Base-by-base conservation (phyloP, 192 early-diverging fungal species). In the Coemansia sp. region DNA sequence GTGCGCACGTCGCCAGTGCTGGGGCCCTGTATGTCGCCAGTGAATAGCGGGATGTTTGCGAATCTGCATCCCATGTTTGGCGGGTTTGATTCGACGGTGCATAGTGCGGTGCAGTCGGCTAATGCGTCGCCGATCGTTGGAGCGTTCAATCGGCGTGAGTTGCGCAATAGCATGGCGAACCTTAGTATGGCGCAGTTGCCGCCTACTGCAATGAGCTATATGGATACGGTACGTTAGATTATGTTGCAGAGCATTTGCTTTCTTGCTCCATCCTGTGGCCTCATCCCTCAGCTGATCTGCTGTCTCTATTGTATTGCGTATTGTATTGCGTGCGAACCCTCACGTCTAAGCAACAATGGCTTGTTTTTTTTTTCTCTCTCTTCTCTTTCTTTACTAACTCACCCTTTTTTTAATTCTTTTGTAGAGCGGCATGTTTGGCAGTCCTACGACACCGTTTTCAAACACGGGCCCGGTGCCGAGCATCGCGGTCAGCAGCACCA, bases 131-230 rank as follows among this genome's bases (percentile, higher is more conserved):
- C 80, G 14, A 77, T 62, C 1, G 29, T 59, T 9, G 29, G 29
- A 42, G 68, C 20, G 49, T 37, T 67, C 15, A 60, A 37, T 8
- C 63, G 80, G 6, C 59, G 71, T 1, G 68, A 66, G 1, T 32
- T 83, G 24, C 31, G 74, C 31, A 70, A 64, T 4, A 54, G 80
- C 32, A 76, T 83, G 80, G 80, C 80, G 14, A 64, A 49, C 7
- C 29, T 83, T 10, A 83, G 71, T 47, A 71, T 83, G 67, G 17
- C 80, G 5, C 80, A 73, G 61, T 46, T 77, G 65, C 75, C 80
- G n/a, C 64, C 74, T 0, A 54, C 70, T 17, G 62, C 60, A 9
- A 41, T 59, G 24, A 51, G 20, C 42, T 54, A 54, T 17, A 54
- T 54, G 51, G 51, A 54, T 54, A 14, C 29, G 51, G 51, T 54